Evolutionary conservation across 1,284 basidiomycete genomes (phyloP), one percentile per base, ranked within the genome.

Genomic region (Cystodermella granulosa): DNA sequence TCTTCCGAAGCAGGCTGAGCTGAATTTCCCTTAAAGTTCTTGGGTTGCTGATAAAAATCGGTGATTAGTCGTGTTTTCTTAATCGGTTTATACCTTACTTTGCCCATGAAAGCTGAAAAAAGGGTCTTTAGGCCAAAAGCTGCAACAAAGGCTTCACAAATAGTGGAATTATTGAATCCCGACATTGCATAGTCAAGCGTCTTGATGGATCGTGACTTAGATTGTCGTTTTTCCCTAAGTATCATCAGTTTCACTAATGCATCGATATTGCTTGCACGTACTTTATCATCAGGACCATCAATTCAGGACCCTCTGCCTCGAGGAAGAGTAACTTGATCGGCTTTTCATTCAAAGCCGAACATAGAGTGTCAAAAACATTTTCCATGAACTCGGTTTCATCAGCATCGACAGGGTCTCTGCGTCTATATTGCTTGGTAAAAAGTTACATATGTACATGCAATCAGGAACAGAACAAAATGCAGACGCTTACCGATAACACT

Each of bases 381-480:
- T 98, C 95, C 88, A 98, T 92, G 65, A 92, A 98, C 63, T 98
- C 96, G 8, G 82, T 76, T 67, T 98, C 95, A 50, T 98, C 96
- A 4, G 84, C 79, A 54, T 91, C 85, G 0, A 69, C 68, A 0
- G 93, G 93, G 59, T 96, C 87, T 39, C 80, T 75, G 56, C 82
- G 80, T 41, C 93, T 83, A 61, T 86, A 98, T 79, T 87, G 83
- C 91, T 95, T 40, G n/a, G 41, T 17, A 34, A 41, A 18, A 18
- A 46, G 18, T 34, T 17, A 43, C 41, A 43, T 13, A 37, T 14
- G 34, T 14, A 4, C 18, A 36, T 31, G 21, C 13, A 15, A 13
- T 36, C 4, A 41, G 31, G 7, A 4, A 16, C 16, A 4, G 28
- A 34, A 6, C n/a, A 26, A 43, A n/a, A n/a, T 35, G 6, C 16